Evolutionary conservation across 139 green algal species (phyloP), one percentile per base, ranked within the genome.

Genomic region (Tetraselmis striata): DNA sequence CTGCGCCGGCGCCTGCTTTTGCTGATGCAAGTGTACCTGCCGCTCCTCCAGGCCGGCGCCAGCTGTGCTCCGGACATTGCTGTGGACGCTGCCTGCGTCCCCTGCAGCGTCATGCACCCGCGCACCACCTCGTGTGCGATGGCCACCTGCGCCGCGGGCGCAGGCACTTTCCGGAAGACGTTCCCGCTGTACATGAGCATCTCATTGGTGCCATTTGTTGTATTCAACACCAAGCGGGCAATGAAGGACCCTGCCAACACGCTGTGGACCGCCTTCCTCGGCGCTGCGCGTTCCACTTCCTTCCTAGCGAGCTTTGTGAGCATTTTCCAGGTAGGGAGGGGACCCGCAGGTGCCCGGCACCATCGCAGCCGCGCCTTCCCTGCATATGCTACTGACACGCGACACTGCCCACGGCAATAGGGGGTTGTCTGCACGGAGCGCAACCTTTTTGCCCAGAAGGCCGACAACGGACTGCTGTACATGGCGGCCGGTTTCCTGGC

Each of bases 181-280:
- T 91, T 91, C 28, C 86, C 86, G 28, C 85, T 91, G n/a, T 91
- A 91, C 77, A 75, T 90, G 78, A 88, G 86, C 30, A 79, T 91
- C 76, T 87, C 79, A 1, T 30, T 90, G 23, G 86, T 90, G 27
- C 86, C 86, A 1, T 87, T 84, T 31, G 78, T 90, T 27, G 85
- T 89, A 11, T 82, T 90, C 79, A 91, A 91, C 76, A 29, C 76
- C n/a, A 80, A 79, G 32, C 28, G 74, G 22, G 78, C 76, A 1
- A 0, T 79, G 25, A 31, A 31, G 28, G 31, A 59, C n/a, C 78
- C 78, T 26, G 27, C 83, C 26, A 58, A 28, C 22, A 81, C 83
- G 31, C 28, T 31, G 26, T 11, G n/a, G 23, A 59, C 75, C 29
- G 78, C 83, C 2, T 30, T 83, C 22, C 28, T 77, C 28, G 77